These are phyloP conservation scores for Barnettozyma californica DNA, from an alignment of 805 yeast species.

Conservation along the genomic window DNA sequence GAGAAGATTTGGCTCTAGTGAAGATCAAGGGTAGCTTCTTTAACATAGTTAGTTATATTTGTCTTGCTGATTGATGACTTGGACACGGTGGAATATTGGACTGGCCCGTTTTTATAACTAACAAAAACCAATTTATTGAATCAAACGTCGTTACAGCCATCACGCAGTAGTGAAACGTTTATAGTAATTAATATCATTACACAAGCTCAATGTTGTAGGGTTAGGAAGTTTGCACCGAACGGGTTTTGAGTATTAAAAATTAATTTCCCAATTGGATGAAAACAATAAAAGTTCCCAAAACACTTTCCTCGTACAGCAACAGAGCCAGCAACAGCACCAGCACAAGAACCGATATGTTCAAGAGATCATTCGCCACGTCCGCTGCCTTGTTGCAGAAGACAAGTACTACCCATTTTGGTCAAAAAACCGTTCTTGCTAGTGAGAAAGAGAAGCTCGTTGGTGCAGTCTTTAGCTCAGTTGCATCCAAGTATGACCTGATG, in stretches of 20 bases:
- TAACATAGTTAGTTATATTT: neutral
- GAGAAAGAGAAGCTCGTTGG: conserved; percentile 82
- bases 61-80: no score
- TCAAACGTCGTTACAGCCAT: neutral
- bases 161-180: neutral
- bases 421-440: conserved; percentile 68
- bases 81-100: neutral
- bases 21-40: neutral
- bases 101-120: neutral
- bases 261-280: neutral
- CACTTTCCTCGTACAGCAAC: neutral
- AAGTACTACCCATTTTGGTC: conserved; percentile 89
- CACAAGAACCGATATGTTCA: conserved; percentile 2
- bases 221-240: neutral
- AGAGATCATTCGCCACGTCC: conserved; percentile 3
- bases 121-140: neutral
- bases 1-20: neutral
- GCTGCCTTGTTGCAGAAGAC: conserved; percentile 7
- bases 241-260: neutral
- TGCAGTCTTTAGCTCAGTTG: conserved; percentile 90
- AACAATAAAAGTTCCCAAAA: neutral
- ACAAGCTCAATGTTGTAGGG: neutral
- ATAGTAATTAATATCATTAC: no score
- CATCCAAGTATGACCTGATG: conserved; percentile 91
- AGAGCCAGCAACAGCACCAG: neutral